Evolutionary conservation across 2,329 filamentous ascomycete species (phyloP).

Genomic region (Teratosphaeria pseudoeucalypti): DNA sequence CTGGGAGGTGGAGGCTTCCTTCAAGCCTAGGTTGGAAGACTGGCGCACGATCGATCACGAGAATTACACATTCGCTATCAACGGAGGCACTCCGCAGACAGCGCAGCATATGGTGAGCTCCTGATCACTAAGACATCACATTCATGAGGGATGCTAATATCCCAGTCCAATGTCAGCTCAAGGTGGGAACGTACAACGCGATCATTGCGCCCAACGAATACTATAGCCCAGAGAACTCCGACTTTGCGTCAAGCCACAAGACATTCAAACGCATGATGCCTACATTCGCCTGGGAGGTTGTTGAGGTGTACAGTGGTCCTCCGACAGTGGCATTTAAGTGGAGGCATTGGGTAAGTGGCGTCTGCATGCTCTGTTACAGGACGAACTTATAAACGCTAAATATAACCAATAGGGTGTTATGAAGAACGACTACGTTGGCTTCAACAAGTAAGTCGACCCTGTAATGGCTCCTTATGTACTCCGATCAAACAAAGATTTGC

Average conservation of each 20-base stretch:
- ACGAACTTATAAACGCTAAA: not conserved
- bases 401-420: constrained; percentile 39
- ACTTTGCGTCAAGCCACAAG: constrained; percentile 57
- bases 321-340: constrained; percentile 54
- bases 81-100: constrained; percentile 46
- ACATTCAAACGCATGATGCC: constrained; percentile 66
- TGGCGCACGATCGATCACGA: constrained; percentile 55
- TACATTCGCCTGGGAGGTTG: constrained; percentile 59
- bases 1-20: constrained; percentile 62
- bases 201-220: constrained; percentile 54
- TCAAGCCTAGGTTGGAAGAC: constrained; percentile 50
- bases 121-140: not conserved
- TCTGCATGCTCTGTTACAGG: not conserved
- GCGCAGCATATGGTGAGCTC: constrained; percentile 47
- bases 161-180: constrained; percentile 27
- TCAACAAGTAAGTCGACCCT: constrained; percentile 45
- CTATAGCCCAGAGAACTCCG: constrained; percentile 51
- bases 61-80: constrained; percentile 54
- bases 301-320: constrained; percentile 57
- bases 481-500: too few relatives aligned
- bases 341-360: constrained; percentile 46
- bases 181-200: constrained; percentile 59
- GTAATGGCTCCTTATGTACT: not conserved
- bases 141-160: not conserved
- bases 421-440: constrained; percentile 55